Evolutionary conservation across 257 asterid genomes (phyloP).

Genomic region (Salvia rosmarinus): DNA sequence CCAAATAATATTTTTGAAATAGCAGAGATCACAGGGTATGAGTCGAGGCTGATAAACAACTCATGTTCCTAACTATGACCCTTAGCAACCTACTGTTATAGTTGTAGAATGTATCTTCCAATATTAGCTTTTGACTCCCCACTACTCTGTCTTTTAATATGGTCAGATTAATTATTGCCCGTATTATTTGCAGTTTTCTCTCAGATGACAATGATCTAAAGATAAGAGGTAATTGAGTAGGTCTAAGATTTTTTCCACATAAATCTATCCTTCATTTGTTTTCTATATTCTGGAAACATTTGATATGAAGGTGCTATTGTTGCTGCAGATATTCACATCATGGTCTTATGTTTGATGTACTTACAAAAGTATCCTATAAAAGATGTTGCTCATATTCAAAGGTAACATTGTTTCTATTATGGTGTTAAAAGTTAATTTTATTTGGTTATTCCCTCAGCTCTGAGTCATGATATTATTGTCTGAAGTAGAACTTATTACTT

Average conservation of each 20-base stretch:
- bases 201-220: conserved; percentile 90
- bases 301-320: conserved; percentile 27
- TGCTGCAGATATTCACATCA: conserved; percentile 75
- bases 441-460: background rate
- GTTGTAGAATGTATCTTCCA: background rate
- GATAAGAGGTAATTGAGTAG: conserved; percentile 84
- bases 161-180: background rate
- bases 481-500: background rate
- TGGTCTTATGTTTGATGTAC: conserved; percentile 85
- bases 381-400: conserved; percentile 59
- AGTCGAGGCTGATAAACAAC: background rate
- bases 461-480: background rate
- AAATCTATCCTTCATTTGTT: conserved; percentile 19
- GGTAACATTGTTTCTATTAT: conserved; percentile 49
- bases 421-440: conserved; percentile 8
- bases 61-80: background rate
- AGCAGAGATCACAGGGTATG: background rate
- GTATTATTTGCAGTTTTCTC: conserved; percentile 66
- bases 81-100: background rate
- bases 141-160: background rate
- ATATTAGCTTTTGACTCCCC: background rate
- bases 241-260: conserved; percentile 42
- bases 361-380: conserved; percentile 65
- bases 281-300: conserved; percentile 3
- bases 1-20: background rate